Conservation (phyloP, 805 yeast species). For the Saccharomycopsis sp. region DNA sequence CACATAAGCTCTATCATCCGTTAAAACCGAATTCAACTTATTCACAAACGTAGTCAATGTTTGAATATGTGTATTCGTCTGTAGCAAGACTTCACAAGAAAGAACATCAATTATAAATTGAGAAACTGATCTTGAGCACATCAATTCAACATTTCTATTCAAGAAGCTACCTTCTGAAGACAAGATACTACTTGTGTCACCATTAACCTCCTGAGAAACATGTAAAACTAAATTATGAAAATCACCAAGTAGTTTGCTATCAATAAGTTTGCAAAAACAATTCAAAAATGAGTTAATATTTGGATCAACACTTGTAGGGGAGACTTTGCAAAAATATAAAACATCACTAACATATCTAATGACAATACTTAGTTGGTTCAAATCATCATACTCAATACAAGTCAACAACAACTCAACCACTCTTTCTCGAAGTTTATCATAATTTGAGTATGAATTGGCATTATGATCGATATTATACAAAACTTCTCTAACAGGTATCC, state of each 20-base stretch:
- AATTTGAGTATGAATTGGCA: not conserved
- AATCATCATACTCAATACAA: slow-evolving; percentile 16
- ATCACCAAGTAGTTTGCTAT: slow-evolving; percentile 8
- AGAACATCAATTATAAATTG: slow-evolving; percentile 11
- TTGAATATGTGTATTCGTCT: slow-evolving; percentile 1
- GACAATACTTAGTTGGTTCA: slow-evolving; percentile 12
- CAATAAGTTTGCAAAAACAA: slow-evolving; percentile 12
- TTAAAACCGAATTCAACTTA: slow-evolving; percentile 2
- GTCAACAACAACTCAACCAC: slow-evolving; percentile 15
- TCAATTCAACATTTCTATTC: slow-evolving; percentile 3
- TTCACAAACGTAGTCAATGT: slow-evolving; percentile 7
- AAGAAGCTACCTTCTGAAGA: not conserved
- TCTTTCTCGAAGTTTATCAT: slow-evolving; percentile 11
- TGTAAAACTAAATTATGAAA: slow-evolving; percentile 3
- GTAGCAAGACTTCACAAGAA: slow-evolving; percentile 8
- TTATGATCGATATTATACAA: slow-evolving; percentile 7
- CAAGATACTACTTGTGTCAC: not conserved
- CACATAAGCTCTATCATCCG: slow-evolving; percentile 2
- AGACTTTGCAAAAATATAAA: slow-evolving; percentile 12
- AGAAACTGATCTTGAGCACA: slow-evolving; percentile 3
- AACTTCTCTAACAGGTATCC: slow-evolving; percentile 16
- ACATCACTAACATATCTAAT: slow-evolving; percentile 14
- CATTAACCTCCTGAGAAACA: not conserved
- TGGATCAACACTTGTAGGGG: slow-evolving; percentile 6
- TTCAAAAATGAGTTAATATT: slow-evolving; percentile 12